phyloP scores from a whole-genome alignment of 352 stramenopile species.

The Phytophthora foliorum region DNA sequence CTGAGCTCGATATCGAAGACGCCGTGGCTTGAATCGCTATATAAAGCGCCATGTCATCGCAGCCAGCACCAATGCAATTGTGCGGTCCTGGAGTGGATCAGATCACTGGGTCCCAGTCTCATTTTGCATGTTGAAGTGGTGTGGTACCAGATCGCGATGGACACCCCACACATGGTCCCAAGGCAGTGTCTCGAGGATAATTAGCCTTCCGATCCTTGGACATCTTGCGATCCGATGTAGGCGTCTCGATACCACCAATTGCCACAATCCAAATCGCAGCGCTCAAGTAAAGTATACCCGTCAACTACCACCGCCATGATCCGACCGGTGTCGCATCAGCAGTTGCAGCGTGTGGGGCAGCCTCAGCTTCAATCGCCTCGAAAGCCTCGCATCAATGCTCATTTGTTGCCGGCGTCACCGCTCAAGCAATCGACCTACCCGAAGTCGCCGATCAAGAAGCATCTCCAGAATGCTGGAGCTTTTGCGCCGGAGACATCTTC shows the following conservation, averaged over 20 bases:
- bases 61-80: no score
- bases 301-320: slow-evolving; percentile 28
- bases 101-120: slow-evolving; percentile 2
- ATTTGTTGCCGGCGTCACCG: slow-evolving; percentile 19
- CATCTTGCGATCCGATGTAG: not conserved
- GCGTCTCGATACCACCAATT: not conserved
- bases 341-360: slow-evolving; percentile 25
- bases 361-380: slow-evolving; percentile 18
- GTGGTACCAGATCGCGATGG: slow-evolving; percentile 19
- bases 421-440: slow-evolving; percentile 14
- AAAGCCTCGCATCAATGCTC: slow-evolving; percentile 16
- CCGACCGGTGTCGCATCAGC: slow-evolving; percentile 32
- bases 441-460: slow-evolving; percentile 74
- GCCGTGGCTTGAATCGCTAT: slow-evolving; percentile 19
- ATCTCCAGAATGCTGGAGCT: slow-evolving; percentile 39
- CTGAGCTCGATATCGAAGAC: not conserved
- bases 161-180: no score
- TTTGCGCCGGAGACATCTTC: slow-evolving; percentile 5
- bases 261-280: slow-evolving; percentile 31
- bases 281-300: slow-evolving; percentile 13
- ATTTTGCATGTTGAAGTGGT: slow-evolving; percentile 11
- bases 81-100: slow-evolving; percentile 11
- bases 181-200: no score
- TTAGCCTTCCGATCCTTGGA: not conserved
- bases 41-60: slow-evolving; percentile 24